phyloP scores from a whole-genome alignment of 208 protist species.

The Herpetomonas tarakana region DNA sequence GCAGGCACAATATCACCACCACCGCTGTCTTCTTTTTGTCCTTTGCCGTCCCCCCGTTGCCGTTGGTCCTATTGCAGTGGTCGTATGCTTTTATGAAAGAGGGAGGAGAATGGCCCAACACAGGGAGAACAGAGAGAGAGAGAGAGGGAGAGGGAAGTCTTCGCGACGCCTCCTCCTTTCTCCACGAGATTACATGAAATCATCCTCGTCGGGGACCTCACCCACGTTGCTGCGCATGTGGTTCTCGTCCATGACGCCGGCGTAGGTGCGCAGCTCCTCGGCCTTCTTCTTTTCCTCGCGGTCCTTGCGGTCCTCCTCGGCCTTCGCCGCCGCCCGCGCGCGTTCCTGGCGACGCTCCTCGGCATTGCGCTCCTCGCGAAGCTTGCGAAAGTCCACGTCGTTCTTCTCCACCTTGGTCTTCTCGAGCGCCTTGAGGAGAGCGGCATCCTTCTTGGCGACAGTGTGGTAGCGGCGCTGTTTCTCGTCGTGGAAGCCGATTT shows the following conservation, averaged over 20 bases:
- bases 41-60: too few relatives aligned
- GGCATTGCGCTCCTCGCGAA: conserved; percentile 77
- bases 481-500: conserved; percentile 94
- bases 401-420: conserved; percentile 93
- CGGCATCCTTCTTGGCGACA: conserved; percentile 81
- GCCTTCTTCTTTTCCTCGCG: conserved; percentile 71
- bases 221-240: conserved; percentile 86
- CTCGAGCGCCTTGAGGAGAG: conserved; percentile 90
- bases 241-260: conserved; percentile 67
- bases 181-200: conserved; percentile 95
- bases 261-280: conserved; percentile 80
- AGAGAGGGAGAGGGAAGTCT: too few relatives aligned
- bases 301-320: conserved; percentile 59
- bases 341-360: conserved; percentile 53
- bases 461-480: conserved; percentile 73
- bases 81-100: too few relatives aligned
- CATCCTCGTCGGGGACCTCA: conserved; percentile 89
- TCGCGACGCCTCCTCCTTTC: too few relatives aligned
- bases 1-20: too few relatives aligned
- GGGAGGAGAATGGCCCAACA: too few relatives aligned
- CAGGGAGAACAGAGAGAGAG: not conserved
- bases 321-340: conserved; percentile 34
- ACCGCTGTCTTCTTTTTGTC: too few relatives aligned
- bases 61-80: too few relatives aligned
- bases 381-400: conserved; percentile 74